Base-by-base conservation (phyloP, 345 rosid species). In the Salix dunnii region DNA sequence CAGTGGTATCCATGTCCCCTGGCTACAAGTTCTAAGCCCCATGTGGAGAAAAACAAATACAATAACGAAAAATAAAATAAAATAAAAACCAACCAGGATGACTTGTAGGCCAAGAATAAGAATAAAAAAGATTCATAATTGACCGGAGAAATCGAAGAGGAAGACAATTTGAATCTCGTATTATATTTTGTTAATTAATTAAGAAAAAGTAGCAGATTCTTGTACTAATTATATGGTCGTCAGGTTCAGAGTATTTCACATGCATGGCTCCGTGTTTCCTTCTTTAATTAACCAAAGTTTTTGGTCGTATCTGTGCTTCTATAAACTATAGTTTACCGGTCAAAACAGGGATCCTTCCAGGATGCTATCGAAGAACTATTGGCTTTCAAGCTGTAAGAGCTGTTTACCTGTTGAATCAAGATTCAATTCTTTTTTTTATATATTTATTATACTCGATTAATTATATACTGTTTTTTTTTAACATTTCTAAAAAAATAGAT, bases 231-330 rank as follows among this genome's bases (percentile, higher is more conserved):
- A 21, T 30, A 61, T 76, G 77, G 78, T 31, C 67, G 12, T 68
- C 76, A 31, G 4, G 76, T 74, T 83, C 63, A 58, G 68, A 79
- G 76, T n/a, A 67, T 3, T 28, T 75, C 84, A 83, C 83, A 79
- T 85, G 88, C 83, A 70, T 73, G 18, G 33, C 12, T n/a, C n/a
- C 18, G 16, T 30, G 30, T 13, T 31, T 58, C 18, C 18, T 23
- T 31, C 17, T 21, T 16, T 18, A 55, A 33, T 17, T 23, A 16
- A 31, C 64, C 42, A 36, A 25, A 17, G 12, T 11, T n/a, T 17
- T 71, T 62, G 75, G 40, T 27, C 21, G 76, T 63, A 30, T 74
- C 58, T 28, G 61, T 27, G 5, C 18, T n/a, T 71, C 67, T 43
- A 76, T 78, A n/a, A 23, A 58, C 69, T 55, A 75, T 70, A 76